These are phyloP conservation scores for Cyclotella cryptica DNA, from an alignment of 108 stramenopile genomes.

Conservation along the genomic window DNA sequence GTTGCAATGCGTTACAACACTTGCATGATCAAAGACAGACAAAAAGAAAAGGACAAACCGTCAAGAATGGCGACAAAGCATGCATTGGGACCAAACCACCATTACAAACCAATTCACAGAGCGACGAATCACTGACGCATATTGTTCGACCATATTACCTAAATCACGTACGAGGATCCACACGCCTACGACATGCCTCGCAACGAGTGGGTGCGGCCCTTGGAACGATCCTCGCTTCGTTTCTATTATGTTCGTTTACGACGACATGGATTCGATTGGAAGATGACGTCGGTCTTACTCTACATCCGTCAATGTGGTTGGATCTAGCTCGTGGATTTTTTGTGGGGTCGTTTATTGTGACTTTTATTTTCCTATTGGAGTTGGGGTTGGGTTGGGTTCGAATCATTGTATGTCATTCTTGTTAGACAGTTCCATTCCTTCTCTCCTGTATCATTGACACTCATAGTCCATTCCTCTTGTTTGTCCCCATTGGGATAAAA, in stretches of 20 bases:
- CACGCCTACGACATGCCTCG: slow-evolving; percentile 43
- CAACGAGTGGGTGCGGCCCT: slow-evolving; percentile 34
- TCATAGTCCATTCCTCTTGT: background rate
- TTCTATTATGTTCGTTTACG: slow-evolving; percentile 20
- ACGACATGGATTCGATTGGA: slow-evolving; percentile 13
- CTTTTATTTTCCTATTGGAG: slow-evolving; percentile 31
- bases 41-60: background rate
- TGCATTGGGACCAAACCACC: background rate
- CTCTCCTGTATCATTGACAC: background rate
- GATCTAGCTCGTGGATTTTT: slow-evolving; percentile 38
- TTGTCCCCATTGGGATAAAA: too few relatives aligned
- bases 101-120: too few relatives aligned
- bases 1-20: too few relatives aligned
- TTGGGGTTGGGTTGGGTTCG: slow-evolving; percentile 42
- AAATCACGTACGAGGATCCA: slow-evolving; percentile 53
- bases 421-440: background rate
- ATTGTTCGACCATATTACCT: slow-evolving; percentile 44
- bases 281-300: slow-evolving; percentile 44
- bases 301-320: too few relatives aligned
- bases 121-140: too few relatives aligned
- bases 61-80: background rate
- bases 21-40: background rate
- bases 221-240: slow-evolving; percentile 30
- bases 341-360: slow-evolving; percentile 39
- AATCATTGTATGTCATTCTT: slow-evolving; percentile 6